Base-by-base conservation (phyloP, 2,329 filamentous ascomycete genomes). In the Penicillium sp. region DNA sequence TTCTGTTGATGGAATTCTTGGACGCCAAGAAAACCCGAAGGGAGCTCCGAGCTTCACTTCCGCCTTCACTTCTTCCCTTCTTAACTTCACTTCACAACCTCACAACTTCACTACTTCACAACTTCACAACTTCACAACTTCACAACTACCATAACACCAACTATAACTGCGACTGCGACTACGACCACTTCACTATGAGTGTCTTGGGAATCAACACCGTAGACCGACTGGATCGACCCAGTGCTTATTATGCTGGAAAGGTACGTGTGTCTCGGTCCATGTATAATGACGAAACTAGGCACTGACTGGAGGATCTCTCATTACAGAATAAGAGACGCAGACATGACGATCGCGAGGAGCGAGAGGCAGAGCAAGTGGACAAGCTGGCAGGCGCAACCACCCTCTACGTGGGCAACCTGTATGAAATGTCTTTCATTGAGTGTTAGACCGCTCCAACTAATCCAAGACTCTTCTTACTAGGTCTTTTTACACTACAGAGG, bases 401-500 rank as follows among this genome's bases (percentile, higher is more conserved):
- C 0, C 90, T 99, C 71, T 99, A 99, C 71, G 93, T 99, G 43
- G 94, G 94, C 67, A 99, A 99, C 74, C 81, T 99, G 84, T 95
- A 80, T 65, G 87, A 75, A 47, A 29, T 28, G 26, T 19, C 24
- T 42, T n/a, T n/a, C 50, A 21, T 10, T 49, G 63, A 33, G 52
- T 29, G 3, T n/a, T 53, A 28, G 58, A 9, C 14, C 42, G 26
- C 13, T 36, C 5, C 58, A 51, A 52, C 59, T 59, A 49, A 51
- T 26, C 33, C 29, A 21, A 21, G 9, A 10, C n/a, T 14, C 7
- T 29, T n/a, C 21, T 37, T 64, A 92, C 37, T 64, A 92, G 90
- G 51, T 96, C 92, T 36, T 97, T 97, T 79, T 97, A 96, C 82
- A 99, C 94, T 21, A 99, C 94, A 52, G 94, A 99, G 74, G 94